Evolutionary conservation across 2,329 filamentous ascomycete species (phyloP).

Genomic region (Stachybotrys echinatus): DNA sequence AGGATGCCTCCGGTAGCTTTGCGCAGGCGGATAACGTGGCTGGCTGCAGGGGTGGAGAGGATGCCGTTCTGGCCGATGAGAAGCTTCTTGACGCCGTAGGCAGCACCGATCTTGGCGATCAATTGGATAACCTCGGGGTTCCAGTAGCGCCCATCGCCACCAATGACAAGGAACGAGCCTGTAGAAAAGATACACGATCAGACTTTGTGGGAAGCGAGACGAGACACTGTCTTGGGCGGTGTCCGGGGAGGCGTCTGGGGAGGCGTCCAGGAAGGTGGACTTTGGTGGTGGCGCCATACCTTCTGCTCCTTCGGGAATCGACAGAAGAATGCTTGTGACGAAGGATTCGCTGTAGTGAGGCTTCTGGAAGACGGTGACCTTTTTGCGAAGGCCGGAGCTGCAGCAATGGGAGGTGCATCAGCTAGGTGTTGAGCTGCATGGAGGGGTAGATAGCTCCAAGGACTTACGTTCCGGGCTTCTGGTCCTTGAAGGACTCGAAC

Average conservation of each 20-base stretch:
- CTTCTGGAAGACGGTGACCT: conserved; percentile 96
- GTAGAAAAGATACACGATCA: too few relatives aligned
- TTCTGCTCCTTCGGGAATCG: conserved; percentile 89
- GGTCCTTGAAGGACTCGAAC: conserved; percentile 83
- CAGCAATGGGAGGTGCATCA: conserved; percentile 7
- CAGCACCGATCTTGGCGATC: conserved; percentile 94
- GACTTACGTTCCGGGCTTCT: conserved; percentile 98
- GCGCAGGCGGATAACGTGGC: conserved; percentile 89
- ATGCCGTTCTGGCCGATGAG: conserved; percentile 95
- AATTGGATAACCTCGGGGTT: conserved; percentile 95
- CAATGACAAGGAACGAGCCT: conserved; percentile 86
- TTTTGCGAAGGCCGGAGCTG: conserved; percentile 97
- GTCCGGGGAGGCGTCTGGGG: neutral
- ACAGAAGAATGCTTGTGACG: conserved; percentile 86
- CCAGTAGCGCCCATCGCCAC: conserved; percentile 94
- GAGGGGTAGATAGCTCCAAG: conserved; percentile 10
- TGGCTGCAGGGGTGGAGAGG: conserved; percentile 91
- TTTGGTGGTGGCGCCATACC: conserved; percentile 45
- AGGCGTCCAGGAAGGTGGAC: neutral
- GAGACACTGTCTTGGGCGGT: too few relatives aligned
- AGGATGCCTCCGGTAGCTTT: conserved; percentile 96
- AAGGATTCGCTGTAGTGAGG: conserved; percentile 95
- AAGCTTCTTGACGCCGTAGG: conserved; percentile 98
- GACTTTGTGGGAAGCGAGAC: neutral
- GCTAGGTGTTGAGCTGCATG: conserved; percentile 1